A percentile compares a stretch with the other conserved stretches of the same genome.
These are phyloP conservation scores for Porogramme epimiltina DNA, from an alignment of 1,284 basidiomycete genomes.

Conservation along the genomic window DNA sequence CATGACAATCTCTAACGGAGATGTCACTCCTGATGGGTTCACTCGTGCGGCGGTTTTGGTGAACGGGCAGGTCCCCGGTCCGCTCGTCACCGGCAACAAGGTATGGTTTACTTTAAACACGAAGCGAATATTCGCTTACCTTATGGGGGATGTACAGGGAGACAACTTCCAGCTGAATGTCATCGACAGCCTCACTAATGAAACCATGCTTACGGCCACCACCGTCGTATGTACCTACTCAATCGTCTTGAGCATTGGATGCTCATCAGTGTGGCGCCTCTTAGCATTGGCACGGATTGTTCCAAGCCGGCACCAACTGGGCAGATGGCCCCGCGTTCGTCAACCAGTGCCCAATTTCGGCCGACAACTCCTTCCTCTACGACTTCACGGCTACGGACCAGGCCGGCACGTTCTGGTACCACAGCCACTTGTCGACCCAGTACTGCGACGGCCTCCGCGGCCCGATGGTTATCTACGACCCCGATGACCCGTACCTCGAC, in stretches of 20 bases:
- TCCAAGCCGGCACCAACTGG: conserved; percentile 35
- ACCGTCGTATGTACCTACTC: conserved; percentile 35
- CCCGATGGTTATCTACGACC: conserved; percentile 44
- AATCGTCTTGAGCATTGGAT: too few relatives aligned
- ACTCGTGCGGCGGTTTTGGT: conserved; percentile 24
- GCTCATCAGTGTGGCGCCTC: too few relatives aligned
- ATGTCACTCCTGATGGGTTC: conserved; percentile 26
- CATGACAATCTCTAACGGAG: conserved; percentile 20
- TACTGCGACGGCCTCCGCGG: conserved; percentile 38
- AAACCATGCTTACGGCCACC: conserved; percentile 34
- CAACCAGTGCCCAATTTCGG: conserved; percentile 54
- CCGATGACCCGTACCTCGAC: conserved; percentile 36
- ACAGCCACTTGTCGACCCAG: conserved; percentile 29
- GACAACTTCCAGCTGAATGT: conserved; percentile 20
- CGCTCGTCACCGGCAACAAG: conserved; percentile 27
- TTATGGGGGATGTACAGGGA: conserved; percentile 21
- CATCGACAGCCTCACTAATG: conserved; percentile 31
- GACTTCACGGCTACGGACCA: conserved; percentile 34
- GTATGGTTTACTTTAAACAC: conserved; percentile 5
- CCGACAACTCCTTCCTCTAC: conserved; percentile 47
- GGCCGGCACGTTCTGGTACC: conserved; percentile 33
- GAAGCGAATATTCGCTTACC: too few relatives aligned
- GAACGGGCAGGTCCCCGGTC: conserved; percentile 27
- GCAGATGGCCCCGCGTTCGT: conserved; percentile 40
- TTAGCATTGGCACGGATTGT: conserved; percentile 29